Conservation (phyloP, 768 basidiomycete genomes). For the Rickenella mellea region DNA sequence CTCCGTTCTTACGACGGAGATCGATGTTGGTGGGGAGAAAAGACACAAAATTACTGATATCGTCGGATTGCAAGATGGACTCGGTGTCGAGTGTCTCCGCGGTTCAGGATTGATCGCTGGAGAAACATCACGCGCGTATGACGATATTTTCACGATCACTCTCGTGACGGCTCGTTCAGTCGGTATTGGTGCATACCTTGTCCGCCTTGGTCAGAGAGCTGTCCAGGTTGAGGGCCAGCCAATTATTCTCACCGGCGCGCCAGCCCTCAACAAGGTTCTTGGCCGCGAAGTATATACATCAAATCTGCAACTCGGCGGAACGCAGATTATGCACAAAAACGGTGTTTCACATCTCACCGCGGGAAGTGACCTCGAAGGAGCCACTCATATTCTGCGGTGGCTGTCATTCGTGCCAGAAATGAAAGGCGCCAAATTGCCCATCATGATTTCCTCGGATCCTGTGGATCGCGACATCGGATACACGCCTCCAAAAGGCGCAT, state of each 20-base stretch:
- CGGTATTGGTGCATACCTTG: conserved; percentile 97
- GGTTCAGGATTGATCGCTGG: conserved; percentile 98
- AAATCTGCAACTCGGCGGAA: conserved; percentile 96
- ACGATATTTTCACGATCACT: conserved; percentile 99
- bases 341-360: conserved; percentile 97
- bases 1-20: conserved; percentile 72
- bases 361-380: conserved; percentile 90
- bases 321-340: conserved; percentile 99
- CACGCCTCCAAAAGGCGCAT: conserved; percentile 84
- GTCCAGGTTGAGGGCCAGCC: conserved; percentile 99
- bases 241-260: conserved; percentile 96
- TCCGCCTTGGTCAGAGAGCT: conserved; percentile 93
- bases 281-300: conserved; percentile 99
- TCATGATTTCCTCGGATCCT: conserved; percentile 59
- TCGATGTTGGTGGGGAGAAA: conserved; percentile 78
- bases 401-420: conserved; percentile 84
- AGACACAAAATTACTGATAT: conserved; percentile 94
- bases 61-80: conserved; percentile 94
- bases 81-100: conserved; percentile 91
- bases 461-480: conserved; percentile 95
- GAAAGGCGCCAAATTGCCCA: conserved; percentile 72
- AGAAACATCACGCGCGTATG: conserved; percentile 96
- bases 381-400: conserved; percentile 90
- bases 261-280: conserved; percentile 95
- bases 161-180: conserved; percentile 98